Evolutionary conservation across 2,329 filamentous ascomycete species (phyloP), one percentile per base, ranked within the genome.

Genomic region (Hypomyces rosellus): DNA sequence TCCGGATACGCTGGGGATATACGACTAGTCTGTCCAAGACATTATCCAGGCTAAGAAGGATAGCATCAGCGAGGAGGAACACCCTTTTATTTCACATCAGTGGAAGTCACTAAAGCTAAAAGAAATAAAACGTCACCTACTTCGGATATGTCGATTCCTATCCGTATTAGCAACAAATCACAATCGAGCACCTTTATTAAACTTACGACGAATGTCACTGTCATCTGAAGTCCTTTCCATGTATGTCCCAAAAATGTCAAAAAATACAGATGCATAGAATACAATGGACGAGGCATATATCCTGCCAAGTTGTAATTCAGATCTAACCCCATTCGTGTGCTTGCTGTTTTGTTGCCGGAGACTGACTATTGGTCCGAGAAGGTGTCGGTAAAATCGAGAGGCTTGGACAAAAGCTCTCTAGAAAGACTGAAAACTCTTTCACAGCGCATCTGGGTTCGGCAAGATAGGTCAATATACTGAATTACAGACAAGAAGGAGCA

Each of bases 141-240:
- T 20, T 87, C 83, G 1, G 84, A 84, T 50, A 88, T 78, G 58
- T 77, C 74, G 51, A 85, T 20, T 20, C 20, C 20, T 20, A 20
- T 20, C 20, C 5, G 20, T 20, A 20, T 20, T 20, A 20, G 20
- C 20, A 20, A 3, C 20, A 20, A 20, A 20, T 20, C 20, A 20
- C 5, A 20, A 20, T 20, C 20, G 20, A 20, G 20, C 20, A 20
- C 20, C 20, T 3, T 20, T 20, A 20, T 20, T 20, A 20, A 20
- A 20, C 20, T 20, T 84, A 41, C 82, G 37, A 18, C 37, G 37
- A 15, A 50, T 49, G 3, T 86, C 86, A 50, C 76, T 81, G 72
- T 93, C 88, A 60, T 93, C 88, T 34, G 95, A 76, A 1, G 85
- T 84, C 40, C 88, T 75, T 69, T 92, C 87, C 62, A 89, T 49